phyloP scores from a whole-genome alignment of 148 eudicot species.

The Nepenthes gracilis region DNA sequence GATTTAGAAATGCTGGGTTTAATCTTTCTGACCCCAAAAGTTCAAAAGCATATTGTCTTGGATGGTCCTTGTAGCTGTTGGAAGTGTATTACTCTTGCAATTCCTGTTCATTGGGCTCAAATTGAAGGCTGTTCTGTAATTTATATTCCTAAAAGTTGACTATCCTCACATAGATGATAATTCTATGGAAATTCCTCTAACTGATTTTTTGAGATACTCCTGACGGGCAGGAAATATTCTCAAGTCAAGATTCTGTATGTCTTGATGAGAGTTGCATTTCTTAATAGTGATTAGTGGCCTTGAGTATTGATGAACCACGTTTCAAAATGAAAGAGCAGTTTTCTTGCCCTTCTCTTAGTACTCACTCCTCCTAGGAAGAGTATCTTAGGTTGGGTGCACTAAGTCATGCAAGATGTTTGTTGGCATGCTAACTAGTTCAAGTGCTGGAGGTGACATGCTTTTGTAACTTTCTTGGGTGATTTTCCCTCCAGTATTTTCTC shows the following conservation, averaged over 20 bases:
- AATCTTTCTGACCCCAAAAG: slow-evolving; percentile 47
- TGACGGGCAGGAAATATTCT: slow-evolving; percentile 68
- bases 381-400: background rate
- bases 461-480: background rate
- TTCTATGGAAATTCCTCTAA: slow-evolving; percentile 59
- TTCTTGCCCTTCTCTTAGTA: too few relatives aligned
- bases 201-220: slow-evolving; percentile 96
- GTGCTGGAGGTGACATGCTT: background rate
- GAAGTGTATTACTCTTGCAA: slow-evolving; percentile 85
- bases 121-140: slow-evolving; percentile 91
- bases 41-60: slow-evolving; percentile 71
- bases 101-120: slow-evolving; percentile 99
- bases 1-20: slow-evolving; percentile 4
- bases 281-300: background rate
- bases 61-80: slow-evolving; percentile 92
- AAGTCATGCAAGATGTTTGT: background rate
- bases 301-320: too few relatives aligned
- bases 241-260: slow-evolving; percentile 40
- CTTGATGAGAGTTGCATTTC: too few relatives aligned
- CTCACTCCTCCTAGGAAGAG: too few relatives aligned
- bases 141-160: slow-evolving; percentile 68
- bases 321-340: background rate
- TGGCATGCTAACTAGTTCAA: background rate
- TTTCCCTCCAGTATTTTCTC: slow-evolving; percentile 53
- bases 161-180: slow-evolving; percentile 93